Evolutionary conservation across 2,329 filamentous ascomycete species (phyloP).

Genomic region (Pyricularia sp.): DNA sequence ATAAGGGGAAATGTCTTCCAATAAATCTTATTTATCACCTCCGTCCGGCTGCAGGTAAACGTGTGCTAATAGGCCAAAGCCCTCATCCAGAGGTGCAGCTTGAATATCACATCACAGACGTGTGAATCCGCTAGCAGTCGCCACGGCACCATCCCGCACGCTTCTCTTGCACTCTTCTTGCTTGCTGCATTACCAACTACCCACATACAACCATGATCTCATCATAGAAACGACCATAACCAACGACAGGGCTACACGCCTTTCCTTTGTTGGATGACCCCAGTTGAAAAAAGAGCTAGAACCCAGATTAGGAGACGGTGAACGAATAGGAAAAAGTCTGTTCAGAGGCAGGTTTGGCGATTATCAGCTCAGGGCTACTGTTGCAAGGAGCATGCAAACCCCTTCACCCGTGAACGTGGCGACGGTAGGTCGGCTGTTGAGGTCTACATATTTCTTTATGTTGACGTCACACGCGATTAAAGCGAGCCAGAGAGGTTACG

Average conservation of each 20-base stretch:
- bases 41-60: background rate
- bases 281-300: background rate
- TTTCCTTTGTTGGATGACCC: too few species aligned
- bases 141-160: background rate
- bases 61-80: background rate
- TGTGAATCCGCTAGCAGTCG: background rate
- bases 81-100: background rate
- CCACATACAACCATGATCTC: background rate
- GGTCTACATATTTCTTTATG: background rate
- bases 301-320: background rate
- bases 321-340: background rate
- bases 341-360: background rate
- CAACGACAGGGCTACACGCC: too few species aligned
- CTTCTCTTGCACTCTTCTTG: background rate
- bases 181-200: background rate
- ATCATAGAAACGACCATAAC: background rate
- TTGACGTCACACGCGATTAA: background rate
- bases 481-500: background rate
- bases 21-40: background rate
- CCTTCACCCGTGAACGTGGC: background rate
- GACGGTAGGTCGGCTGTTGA: background rate
- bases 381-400: background rate
- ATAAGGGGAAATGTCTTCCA: background rate
- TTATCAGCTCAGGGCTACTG: background rate
- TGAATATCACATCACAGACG: background rate